Base-by-base conservation (phyloP, 1,284 basidiomycete genomes). In the Rhodotorula sp. region DNA sequence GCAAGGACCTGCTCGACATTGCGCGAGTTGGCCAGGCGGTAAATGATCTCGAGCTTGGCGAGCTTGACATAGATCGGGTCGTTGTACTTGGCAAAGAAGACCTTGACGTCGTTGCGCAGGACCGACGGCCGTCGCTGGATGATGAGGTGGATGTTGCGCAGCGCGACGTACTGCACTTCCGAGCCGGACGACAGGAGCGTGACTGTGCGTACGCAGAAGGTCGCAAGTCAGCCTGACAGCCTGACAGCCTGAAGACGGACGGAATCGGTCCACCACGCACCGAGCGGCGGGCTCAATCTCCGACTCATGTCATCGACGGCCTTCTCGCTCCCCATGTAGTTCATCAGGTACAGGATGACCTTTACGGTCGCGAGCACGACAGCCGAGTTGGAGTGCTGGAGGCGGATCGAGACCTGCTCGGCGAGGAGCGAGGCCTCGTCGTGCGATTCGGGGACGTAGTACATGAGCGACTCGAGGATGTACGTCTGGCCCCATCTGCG, bases 71-170 rank as follows among this genome's bases (percentile, higher is more conserved):
- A 99, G 74, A 97, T 93, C 3, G 97, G 97, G 80, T 99, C 97
- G 80, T 98, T 99, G 83, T 99, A 99, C 82, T 98, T 99, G 89
- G 95, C 98, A 84, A 99, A 99, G 84, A 99, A 99, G 27, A 97
- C 93, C 75, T 94, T 92, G 81, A 99, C 95, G 80, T 99, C 96
- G 81, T 97, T 97, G 82, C 93, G 91, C 63, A 99, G 85, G 21
- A 99, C 92, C 53, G 90, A 84, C 13, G 96, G 94, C 63, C 97
- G 87, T 68, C 97, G 88, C 82, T 99, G 97, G 71, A 99, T 93
- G 77, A 99, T 92, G 46, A 99, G 87, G 56, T 98, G 87, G 79
- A 99, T 99, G 81, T 99, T 99, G 67, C 97, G 88, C 44, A 99
- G 84, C 0, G 95, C 93, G 50, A 99, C 95, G 82, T 98, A 99